These are phyloP conservation scores for Lachnellula willkommii DNA, from an alignment of 2,329 filamentous ascomycete species.

Conservation along the genomic window DNA sequence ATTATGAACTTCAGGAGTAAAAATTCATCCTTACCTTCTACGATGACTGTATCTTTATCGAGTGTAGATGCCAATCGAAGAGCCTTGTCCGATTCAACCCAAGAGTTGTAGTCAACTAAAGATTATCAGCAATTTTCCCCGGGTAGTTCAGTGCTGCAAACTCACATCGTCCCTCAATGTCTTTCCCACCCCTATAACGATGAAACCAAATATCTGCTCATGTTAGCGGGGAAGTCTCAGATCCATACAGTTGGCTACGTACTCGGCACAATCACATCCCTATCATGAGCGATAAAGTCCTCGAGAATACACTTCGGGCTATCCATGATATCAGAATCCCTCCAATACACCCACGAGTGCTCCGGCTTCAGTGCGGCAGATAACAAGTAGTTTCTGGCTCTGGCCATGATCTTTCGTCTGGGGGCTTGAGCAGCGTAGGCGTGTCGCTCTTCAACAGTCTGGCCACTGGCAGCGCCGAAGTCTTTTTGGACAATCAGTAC, in stretches of 20 bases:
- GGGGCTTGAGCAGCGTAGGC: constrained; percentile 83
- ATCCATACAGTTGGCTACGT: constrained; percentile 37
- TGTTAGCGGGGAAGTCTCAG: constrained; percentile 24
- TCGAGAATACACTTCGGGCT: constrained; percentile 83
- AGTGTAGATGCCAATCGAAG: constrained; percentile 68
- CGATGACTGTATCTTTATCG: constrained; percentile 75
- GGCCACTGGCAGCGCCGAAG: constrained; percentile 59
- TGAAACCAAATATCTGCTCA: constrained; percentile 90
- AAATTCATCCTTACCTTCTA: constrained; percentile 59
- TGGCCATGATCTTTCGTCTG: constrained; percentile 82
- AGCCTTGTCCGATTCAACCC: constrained; percentile 87
- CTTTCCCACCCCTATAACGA: constrained; percentile 66
- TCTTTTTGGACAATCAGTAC: constrained; percentile 86
- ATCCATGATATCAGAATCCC: constrained; percentile 93
- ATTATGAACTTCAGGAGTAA: neutral
- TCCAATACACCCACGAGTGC: constrained; percentile 98
- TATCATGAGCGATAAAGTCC: constrained; percentile 91
- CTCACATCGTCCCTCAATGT: constrained; percentile 93
- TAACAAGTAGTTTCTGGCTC: constrained; percentile 87
- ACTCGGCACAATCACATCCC: constrained; percentile 93
- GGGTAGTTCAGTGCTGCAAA: constrained; percentile 27
- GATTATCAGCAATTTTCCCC: constrained; percentile 11
- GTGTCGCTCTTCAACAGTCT: constrained; percentile 78
- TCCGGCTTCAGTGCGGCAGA: constrained; percentile 80
- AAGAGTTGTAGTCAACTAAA: constrained; percentile 95